Evolutionary conservation across 2,329 filamentous ascomycete genomes (phyloP).

Genomic region (Cordyceps cicadae): DNA sequence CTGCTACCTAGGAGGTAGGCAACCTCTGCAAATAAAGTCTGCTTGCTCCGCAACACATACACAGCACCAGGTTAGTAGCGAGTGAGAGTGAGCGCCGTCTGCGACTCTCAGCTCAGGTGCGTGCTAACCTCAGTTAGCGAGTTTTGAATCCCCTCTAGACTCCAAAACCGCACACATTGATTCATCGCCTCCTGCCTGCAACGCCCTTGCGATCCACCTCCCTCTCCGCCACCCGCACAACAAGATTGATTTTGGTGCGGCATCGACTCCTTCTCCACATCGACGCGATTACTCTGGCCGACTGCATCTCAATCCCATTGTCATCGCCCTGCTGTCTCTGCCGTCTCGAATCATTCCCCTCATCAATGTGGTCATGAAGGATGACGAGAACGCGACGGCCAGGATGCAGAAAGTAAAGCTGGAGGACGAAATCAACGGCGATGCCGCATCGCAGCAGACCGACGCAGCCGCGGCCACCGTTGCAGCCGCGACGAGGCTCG

Average conservation of each 20-base stretch:
- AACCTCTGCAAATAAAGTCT: background rate
- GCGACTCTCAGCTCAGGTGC: background rate
- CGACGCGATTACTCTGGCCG: background rate
- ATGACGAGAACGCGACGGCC: constrained; percentile 18
- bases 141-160: constrained; percentile 8
- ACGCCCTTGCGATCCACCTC: background rate
- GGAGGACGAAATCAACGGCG: constrained; percentile 23
- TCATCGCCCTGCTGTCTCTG: background rate
- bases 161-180: background rate
- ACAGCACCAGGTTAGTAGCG: too few relatives aligned
- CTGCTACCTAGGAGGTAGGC: too few relatives aligned
- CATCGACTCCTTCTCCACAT: background rate
- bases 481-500: background rate
- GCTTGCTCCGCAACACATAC: background rate
- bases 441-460: background rate
- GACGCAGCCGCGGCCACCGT: background rate
- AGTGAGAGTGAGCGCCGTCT: constrained; percentile 1
- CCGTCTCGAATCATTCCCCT: background rate
- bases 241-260: background rate
- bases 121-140: background rate
- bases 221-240: background rate
- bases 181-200: constrained; percentile 5
- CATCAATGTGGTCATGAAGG: constrained; percentile 16
- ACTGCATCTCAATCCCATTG: background rate
- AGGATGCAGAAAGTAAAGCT: constrained; percentile 26